Percentiles rank a stretch among this genome's conserved stretches.
phyloP scores from a whole-genome alignment of 176 grass and related monocot species.

The Triticum timopheevii region DNA sequence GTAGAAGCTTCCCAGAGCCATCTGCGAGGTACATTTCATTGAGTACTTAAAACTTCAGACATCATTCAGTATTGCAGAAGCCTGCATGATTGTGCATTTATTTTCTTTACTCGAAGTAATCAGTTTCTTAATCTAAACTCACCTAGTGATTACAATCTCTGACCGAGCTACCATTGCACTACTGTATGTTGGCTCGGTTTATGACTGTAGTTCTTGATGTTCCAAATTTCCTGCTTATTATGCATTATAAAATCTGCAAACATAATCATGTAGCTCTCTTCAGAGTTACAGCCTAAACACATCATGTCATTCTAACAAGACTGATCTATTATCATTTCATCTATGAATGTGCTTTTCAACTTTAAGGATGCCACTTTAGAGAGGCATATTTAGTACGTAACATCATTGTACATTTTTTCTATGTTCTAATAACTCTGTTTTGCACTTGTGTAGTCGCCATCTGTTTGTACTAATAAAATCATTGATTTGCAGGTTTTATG shows the following conservation, averaged over 20 bases:
- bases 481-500: constrained; percentile 66
- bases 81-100: constrained; percentile 15
- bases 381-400: neutral
- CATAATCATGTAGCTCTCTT: neutral
- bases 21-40: constrained; percentile 66
- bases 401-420: neutral
- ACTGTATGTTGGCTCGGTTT: neutral
- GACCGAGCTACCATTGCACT: neutral
- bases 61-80: neutral
- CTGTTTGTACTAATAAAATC: constrained; percentile 31
- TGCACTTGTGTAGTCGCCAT: neutral
- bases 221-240: constrained; percentile 1
- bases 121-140: neutral
- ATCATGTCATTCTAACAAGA: neutral
- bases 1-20: constrained; percentile 73
- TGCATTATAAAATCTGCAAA: neutral
- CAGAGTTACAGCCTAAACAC: constrained; percentile 1
- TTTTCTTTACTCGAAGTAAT: constrained; percentile 1
- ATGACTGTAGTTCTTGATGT: neutral
- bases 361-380: neutral
- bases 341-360: neutral
- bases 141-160: neutral
- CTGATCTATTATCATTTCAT: neutral
- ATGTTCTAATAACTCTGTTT: neutral
- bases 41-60: neutral